Base-by-base conservation (phyloP, 768 basidiomycete genomes). In the Kockovaella imperatae region DNA sequence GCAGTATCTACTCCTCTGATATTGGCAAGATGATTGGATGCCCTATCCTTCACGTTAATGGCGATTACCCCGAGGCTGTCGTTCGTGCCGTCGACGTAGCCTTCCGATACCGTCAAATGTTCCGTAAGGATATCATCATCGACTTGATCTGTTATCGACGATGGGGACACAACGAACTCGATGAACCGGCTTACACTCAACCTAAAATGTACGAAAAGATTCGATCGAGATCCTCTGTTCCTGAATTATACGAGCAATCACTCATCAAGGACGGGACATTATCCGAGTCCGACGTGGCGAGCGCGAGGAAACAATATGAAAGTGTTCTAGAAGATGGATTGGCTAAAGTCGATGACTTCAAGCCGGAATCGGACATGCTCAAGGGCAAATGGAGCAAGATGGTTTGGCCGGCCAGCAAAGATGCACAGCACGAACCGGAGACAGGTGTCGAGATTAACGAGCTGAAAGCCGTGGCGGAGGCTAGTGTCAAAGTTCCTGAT, bases 121-220 rank as follows among this genome's bases (percentile, higher is more conserved):
- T 93, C 77, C 79, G 86, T 51, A 88, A 87, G 74, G 89, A 91
- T 64, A 81, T 89, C 52, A 84, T 91, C 46, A 79, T 95, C 14
- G 89, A 95, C 71, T 69, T 93, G 31, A 76, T 95, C 59, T 87
- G 88, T 2, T 93, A 93, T 64, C 79, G 89, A 21, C 78, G 87
- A 40, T 81, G 86, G 80, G 80, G 87, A 1, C 88, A 90, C 67
- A 91, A 91, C 59, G 88, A 90, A 69, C 77, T 89, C 25, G 86
- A 90, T 61, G 78, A 89, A 43, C 87, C 87, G 0, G 80, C 80
- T 14, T 85, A 88, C 67, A 93, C 90, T 0, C 84, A 83, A 50
- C 89, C 90, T 0, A 73, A 83, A 8, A 95, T 93, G 89, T 95
- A 95, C 71, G 77, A 86, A 68, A 80, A 84, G 72, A 91, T 93